These are phyloP conservation scores for Closterium sp. DNA, from an alignment of 139 green algal species.

Conservation along the genomic window DNA sequence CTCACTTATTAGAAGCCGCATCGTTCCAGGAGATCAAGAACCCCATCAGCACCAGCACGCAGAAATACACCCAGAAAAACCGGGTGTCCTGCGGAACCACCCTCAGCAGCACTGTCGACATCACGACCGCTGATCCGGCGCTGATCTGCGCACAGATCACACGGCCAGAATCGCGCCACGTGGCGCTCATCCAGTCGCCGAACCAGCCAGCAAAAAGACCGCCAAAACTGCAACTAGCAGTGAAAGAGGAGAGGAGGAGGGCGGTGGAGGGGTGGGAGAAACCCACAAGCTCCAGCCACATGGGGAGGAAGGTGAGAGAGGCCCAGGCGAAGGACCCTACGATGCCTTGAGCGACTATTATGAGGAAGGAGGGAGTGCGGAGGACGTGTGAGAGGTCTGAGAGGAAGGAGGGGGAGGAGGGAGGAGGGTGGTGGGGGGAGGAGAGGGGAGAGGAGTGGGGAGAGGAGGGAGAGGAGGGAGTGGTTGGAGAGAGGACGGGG, in stretches of 20 bases:
- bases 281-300: conserved; percentile 82
- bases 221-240: conserved; percentile 51
- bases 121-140: conserved; percentile 21
- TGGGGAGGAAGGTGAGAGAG: conserved; percentile 79
- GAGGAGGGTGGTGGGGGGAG: conserved; percentile 23
- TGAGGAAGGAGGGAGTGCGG: conserved; percentile 45
- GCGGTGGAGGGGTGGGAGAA: conserved; percentile 64
- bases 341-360: conserved; percentile 71
- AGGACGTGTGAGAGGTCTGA: conserved; percentile 20
- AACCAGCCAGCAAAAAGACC: conserved; percentile 68
- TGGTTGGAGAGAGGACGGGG: not conserved
- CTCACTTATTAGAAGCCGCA: conserved; percentile 65
- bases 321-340: conserved; percentile 84
- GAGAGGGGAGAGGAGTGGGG: not conserved
- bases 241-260: conserved; percentile 40
- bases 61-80: conserved; percentile 51
- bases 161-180: conserved; percentile 26
- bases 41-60: conserved; percentile 65
- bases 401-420: conserved; percentile 4
- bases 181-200: conserved; percentile 52
- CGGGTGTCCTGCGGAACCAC: conserved; percentile 42
- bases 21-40: conserved; percentile 68
- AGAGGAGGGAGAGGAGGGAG: not conserved
- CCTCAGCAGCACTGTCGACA: conserved; percentile 28
- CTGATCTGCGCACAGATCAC: conserved; percentile 46